Percentiles rank a stretch among this genome's conserved stretches.
Conservation (phyloP, 352 stramenopile genomes). For the Pythium aphanidermatum region DNA sequence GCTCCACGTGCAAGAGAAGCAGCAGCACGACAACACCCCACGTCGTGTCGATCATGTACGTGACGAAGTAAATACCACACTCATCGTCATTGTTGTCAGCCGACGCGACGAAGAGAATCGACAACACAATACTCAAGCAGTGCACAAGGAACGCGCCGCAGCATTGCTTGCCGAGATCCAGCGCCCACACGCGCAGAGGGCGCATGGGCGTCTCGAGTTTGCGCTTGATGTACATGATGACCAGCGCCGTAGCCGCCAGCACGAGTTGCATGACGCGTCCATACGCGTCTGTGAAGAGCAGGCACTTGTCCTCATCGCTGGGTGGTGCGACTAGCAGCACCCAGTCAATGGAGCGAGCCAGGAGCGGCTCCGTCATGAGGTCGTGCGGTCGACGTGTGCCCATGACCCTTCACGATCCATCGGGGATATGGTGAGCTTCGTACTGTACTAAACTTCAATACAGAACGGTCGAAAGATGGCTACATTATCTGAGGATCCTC, state of each 20-base stretch:
- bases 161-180: slow-evolving; percentile 70
- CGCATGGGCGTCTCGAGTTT: slow-evolving; percentile 70
- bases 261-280: slow-evolving; percentile 48
- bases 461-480: slow-evolving; percentile 4
- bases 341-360: slow-evolving; percentile 11
- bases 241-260: slow-evolving; percentile 39
- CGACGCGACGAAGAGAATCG: slow-evolving; percentile 44
- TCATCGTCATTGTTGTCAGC: slow-evolving; percentile 43
- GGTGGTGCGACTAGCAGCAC: slow-evolving; percentile 6
- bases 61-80: slow-evolving; percentile 74
- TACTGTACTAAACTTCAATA: slow-evolving; percentile 2
- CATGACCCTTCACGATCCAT: slow-evolving; percentile 6
- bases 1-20: slow-evolving; percentile 34
- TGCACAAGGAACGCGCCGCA: slow-evolving; percentile 54
- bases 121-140: slow-evolving; percentile 52
- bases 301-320: slow-evolving; percentile 32
- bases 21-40: slow-evolving; percentile 44
- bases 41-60: slow-evolving; percentile 62
- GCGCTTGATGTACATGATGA: slow-evolving; percentile 73
- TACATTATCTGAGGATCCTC: slow-evolving; percentile 2
- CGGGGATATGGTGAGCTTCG: neutral
- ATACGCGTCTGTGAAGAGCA: slow-evolving; percentile 69
- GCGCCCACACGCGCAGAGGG: slow-evolving; percentile 55
- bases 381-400: slow-evolving; percentile 1
- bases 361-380: neutral